These are phyloP conservation scores for Coemansia sp. DNA, from an alignment of 371 early-diverging fungal species.

Conservation along the genomic window DNA sequence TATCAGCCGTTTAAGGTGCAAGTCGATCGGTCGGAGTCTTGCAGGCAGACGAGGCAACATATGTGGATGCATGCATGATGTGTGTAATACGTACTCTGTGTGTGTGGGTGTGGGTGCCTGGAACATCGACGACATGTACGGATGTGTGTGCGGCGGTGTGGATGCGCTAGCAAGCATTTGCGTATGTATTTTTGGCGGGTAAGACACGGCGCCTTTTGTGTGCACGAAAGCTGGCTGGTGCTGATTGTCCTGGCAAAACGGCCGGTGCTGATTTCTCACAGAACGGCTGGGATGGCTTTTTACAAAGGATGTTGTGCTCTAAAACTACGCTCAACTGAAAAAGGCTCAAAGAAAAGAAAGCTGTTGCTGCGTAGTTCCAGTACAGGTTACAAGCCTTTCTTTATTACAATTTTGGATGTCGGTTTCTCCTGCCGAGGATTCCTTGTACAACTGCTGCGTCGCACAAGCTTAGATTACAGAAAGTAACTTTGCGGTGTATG, in stretches of 20 bases:
- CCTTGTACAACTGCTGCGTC: slow-evolving; percentile 1
- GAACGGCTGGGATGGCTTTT: slow-evolving; percentile 1
- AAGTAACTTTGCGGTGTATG: too few relatives aligned
- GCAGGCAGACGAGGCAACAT: not conserved
- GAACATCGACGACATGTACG: slow-evolving; percentile 14
- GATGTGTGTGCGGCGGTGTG: slow-evolving; percentile 11
- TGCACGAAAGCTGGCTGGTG: not conserved
- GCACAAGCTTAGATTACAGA: not conserved
- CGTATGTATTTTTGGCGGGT: not conserved
- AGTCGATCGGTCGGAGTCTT: slow-evolving; percentile 5
- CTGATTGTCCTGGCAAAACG: not conserved
- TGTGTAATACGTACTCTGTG: slow-evolving; percentile 15
- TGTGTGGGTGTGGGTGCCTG: slow-evolving; percentile 10
- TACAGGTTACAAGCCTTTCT: not conserved
- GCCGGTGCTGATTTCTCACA: slow-evolving; percentile 2
- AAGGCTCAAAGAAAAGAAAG: too few relatives aligned
- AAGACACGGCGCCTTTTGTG: slow-evolving; percentile 1
- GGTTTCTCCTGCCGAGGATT: not conserved
- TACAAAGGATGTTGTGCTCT: not conserved
- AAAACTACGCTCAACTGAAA: not conserved
- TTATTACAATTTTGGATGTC: not conserved
- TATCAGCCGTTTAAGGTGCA: too few relatives aligned
- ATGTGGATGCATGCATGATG: not conserved
- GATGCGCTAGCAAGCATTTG: slow-evolving; percentile 27
- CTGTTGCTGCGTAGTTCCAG: slow-evolving; percentile 6